Conservation (phyloP, 345 rosid species). For the Linum tenue region DNA sequence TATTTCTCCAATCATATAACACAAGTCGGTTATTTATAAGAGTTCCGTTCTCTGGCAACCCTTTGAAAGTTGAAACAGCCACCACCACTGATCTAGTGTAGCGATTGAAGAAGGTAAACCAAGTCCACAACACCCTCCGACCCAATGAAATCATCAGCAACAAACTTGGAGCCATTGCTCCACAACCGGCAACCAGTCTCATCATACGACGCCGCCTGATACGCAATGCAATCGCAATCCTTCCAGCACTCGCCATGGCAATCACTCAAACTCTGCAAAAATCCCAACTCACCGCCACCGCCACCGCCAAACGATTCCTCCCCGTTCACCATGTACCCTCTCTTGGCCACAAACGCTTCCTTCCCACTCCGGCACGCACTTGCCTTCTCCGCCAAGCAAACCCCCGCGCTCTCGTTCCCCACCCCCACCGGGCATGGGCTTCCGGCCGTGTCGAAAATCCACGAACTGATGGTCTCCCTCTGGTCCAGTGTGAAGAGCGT, state of each 20-base stretch:
- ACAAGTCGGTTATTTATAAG: too few species aligned
- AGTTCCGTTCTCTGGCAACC: too few species aligned
- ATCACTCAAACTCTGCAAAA: constrained; percentile 36
- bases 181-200: constrained; percentile 46
- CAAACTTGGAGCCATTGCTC: constrained; percentile 29
- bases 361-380: constrained; percentile 37
- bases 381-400: constrained; percentile 30
- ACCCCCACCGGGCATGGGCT: background rate
- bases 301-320: constrained; percentile 8
- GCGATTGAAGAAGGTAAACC: constrained; percentile 24
- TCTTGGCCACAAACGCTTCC: constrained; percentile 30
- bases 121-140: constrained; percentile 14
- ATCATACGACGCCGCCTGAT: constrained; percentile 14
- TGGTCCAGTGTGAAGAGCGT: constrained; percentile 22
- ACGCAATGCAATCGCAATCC: constrained; percentile 50
- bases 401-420: background rate
- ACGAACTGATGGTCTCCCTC: background rate
- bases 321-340: constrained; percentile 28
- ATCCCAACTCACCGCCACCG: background rate
- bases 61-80: too few species aligned
- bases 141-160: constrained; percentile 15
- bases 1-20: too few species aligned
- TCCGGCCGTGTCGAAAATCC: constrained; percentile 1
- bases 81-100: too few species aligned
- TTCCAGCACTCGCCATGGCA: constrained; percentile 54